Evolutionary conservation across 148 eudicot genomes (phyloP).

Genomic region (Spergularia marina): DNA sequence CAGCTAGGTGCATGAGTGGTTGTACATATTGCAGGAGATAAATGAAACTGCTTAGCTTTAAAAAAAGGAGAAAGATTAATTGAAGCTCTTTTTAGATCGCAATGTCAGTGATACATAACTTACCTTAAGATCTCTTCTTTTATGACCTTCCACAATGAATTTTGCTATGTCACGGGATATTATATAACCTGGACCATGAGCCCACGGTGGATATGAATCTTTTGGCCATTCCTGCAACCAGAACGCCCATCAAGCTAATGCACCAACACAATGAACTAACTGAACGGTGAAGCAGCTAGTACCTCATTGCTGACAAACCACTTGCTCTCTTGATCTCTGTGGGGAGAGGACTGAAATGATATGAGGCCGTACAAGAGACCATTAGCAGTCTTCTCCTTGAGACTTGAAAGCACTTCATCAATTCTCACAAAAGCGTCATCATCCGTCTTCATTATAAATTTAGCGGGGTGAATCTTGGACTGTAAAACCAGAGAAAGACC

Average conservation of each 20-base stretch:
- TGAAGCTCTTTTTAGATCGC: too few species aligned
- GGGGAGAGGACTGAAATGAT: constrained; percentile 72
- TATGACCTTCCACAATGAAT: constrained; percentile 65
- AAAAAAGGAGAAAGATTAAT: too few species aligned
- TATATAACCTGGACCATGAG: constrained; percentile 90
- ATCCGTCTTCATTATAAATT: constrained; percentile 86
- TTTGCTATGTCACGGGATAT: constrained; percentile 76
- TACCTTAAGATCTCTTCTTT: constrained; percentile 61
- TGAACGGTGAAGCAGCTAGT: constrained; percentile 13
- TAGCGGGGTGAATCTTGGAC: constrained; percentile 77
- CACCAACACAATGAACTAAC: not conserved
- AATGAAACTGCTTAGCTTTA: too few species aligned
- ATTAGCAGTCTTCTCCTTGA: constrained; percentile 51
- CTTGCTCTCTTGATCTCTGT: constrained; percentile 76
- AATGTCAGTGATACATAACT: not conserved
- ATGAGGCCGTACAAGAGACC: constrained; percentile 81
- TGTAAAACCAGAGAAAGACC: constrained; percentile 36
- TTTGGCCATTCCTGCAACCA: constrained; percentile 81
- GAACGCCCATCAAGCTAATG: constrained; percentile 11
- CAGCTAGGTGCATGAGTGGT: too few species aligned
- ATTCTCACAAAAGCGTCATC: constrained; percentile 94
- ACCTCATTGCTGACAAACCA: constrained; percentile 88
- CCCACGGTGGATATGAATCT: constrained; percentile 77
- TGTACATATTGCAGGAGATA: too few species aligned
- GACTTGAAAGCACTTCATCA: constrained; percentile 76